A percentile compares a stretch with the other conserved stretches of the same genome.
phyloP scores from a whole-genome alignment of 495 filamentous ascomycete genomes.

The Neurospora pannonica region DNA sequence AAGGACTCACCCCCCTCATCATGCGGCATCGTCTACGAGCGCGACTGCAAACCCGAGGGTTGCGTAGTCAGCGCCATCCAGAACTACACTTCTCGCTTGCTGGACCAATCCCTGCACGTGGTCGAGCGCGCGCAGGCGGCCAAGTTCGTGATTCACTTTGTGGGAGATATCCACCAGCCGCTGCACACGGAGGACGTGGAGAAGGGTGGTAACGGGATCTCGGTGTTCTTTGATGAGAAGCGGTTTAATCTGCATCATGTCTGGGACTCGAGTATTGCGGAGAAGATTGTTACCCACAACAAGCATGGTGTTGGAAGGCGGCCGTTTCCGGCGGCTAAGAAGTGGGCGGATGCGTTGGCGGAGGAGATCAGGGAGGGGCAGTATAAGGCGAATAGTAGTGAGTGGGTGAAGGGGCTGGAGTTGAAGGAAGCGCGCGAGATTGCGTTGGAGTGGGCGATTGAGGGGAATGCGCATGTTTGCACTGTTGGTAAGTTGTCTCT shows the following conservation, averaged over 20 bases:
- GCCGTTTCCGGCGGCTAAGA: conserved; percentile 34
- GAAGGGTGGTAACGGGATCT: conserved; percentile 51
- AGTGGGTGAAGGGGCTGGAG: conserved; percentile 45
- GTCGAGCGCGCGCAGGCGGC: conserved; percentile 41
- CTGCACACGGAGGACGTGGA: conserved; percentile 52
- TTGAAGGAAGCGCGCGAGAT: conserved; percentile 37
- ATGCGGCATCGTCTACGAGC: conserved; percentile 49
- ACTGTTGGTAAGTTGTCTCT: conserved; percentile 26
- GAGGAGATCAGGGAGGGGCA: conserved; percentile 43
- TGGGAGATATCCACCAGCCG: conserved; percentile 59
- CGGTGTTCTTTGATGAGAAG: conserved; percentile 43
- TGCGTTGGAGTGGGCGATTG: conserved; percentile 51
- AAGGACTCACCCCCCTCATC: conserved; percentile 49
- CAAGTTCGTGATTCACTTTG: conserved; percentile 56
- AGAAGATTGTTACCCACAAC: conserved; percentile 45
- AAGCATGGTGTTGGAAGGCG: conserved; percentile 16
- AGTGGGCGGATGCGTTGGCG: conserved; percentile 44
- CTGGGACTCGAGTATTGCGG: conserved; percentile 53
- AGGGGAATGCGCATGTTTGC: conserved; percentile 54
- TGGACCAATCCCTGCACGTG: conserved; percentile 27
- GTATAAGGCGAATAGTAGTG: conserved; percentile 26
- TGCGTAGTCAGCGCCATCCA: conserved; percentile 54
- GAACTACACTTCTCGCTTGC: conserved; percentile 47
- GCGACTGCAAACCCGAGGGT: conserved; percentile 52
- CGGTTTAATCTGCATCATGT: conserved; percentile 49